These are phyloP conservation scores for Penicillium longicatenatum DNA, from an alignment of 495 filamentous ascomycete genomes.

Conservation along the genomic window DNA sequence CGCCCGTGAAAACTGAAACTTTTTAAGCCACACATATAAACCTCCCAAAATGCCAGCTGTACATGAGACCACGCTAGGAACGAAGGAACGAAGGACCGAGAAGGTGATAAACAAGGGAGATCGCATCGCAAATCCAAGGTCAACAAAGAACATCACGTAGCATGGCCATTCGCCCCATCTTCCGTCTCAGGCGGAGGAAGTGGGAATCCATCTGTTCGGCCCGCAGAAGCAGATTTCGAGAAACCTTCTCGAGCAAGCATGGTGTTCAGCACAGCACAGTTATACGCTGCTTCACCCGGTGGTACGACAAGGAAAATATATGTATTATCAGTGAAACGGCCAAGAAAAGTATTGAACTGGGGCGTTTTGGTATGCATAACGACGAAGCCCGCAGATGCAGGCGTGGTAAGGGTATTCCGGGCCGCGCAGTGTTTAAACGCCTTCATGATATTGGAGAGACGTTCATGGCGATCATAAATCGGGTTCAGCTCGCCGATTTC, in stretches of 20 bases:
- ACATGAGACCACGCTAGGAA: conserved; percentile 22
- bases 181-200: conserved; percentile 39
- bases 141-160: neutral
- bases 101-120: neutral
- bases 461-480: conserved; percentile 88
- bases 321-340: conserved; percentile 92
- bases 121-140: neutral
- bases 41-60: conserved; percentile 20
- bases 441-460: conserved; percentile 94
- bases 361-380: conserved; percentile 69
- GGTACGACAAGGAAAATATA: conserved; percentile 91
- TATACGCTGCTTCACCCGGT: conserved; percentile 83
- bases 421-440: conserved; percentile 87
- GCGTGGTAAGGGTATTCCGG: conserved; percentile 53
- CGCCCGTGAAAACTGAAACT: conserved; percentile 23
- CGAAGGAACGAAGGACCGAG: conserved; percentile 7
- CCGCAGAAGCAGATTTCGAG: conserved; percentile 43
- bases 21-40: conserved; percentile 18
- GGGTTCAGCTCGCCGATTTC: conserved; percentile 76
- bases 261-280: conserved; percentile 86
- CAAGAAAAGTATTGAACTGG: conserved; percentile 87
- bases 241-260: conserved; percentile 82
- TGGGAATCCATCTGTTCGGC: conserved; percentile 48
- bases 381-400: conserved; percentile 59
- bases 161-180: conserved; percentile 25